Conservation (phyloP, 2,329 filamentous ascomycete genomes). For the Trichoderma sp. region DNA sequence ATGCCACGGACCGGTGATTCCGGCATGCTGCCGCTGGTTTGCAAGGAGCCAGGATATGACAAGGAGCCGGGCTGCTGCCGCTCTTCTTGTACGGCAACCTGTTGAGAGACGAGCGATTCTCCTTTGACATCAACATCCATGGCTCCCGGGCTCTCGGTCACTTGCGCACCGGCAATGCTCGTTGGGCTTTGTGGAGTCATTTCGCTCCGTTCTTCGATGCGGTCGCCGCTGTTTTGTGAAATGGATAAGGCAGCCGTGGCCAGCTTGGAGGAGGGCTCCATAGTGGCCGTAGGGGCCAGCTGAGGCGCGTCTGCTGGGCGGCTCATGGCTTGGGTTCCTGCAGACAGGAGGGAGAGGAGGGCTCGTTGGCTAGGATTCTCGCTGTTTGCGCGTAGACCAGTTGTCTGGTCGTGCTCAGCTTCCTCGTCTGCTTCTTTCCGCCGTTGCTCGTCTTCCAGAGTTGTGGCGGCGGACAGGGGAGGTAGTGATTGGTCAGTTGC, state of each 20-base stretch:
- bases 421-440: slow-evolving; percentile 33
- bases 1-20: slow-evolving; percentile 51
- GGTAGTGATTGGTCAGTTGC: slow-evolving; percentile 44
- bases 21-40: slow-evolving; percentile 42
- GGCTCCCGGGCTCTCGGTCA: slow-evolving; percentile 51
- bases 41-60: slow-evolving; percentile 54
- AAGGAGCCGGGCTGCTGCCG: slow-evolving; percentile 50
- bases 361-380: slow-evolving; percentile 55
- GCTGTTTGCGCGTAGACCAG: slow-evolving; percentile 39
- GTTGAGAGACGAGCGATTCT: slow-evolving; percentile 36
- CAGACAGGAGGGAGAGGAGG: slow-evolving; percentile 54
- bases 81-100: slow-evolving; percentile 50
- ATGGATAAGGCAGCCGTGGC: slow-evolving; percentile 34
- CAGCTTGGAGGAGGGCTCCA: slow-evolving; percentile 42
- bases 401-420: slow-evolving; percentile 22
- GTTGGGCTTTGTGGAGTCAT: slow-evolving; percentile 45
- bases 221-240: slow-evolving; percentile 34
- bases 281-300: slow-evolving; percentile 42
- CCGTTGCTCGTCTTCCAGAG: slow-evolving; percentile 53
- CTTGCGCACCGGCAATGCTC: slow-evolving; percentile 42
- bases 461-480: slow-evolving; percentile 53
- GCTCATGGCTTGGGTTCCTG: slow-evolving; percentile 52
- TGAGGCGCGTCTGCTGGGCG: slow-evolving; percentile 54
- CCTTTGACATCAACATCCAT: slow-evolving; percentile 54
- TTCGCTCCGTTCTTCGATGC: slow-evolving; percentile 41